Evolutionary conservation across 23 red algal genomes (phyloP).

Genomic region (Chondrus crispus): DNA sequence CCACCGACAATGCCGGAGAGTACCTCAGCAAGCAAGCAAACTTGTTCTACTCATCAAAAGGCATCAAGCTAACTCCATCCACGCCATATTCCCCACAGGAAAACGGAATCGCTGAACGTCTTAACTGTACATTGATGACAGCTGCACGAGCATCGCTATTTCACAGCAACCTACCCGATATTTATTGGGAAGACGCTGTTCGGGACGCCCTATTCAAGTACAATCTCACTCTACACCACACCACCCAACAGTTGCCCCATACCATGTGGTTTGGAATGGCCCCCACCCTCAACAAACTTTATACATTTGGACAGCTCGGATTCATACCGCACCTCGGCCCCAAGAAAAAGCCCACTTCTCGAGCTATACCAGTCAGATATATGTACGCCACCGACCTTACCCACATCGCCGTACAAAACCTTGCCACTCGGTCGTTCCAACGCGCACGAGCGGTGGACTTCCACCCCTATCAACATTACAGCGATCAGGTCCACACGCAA

Average conservation of each 20-base stretch:
- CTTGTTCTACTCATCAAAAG: background rate
- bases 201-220: background rate
- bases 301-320: constrained; percentile 7
- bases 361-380: background rate
- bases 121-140: background rate
- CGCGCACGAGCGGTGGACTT: background rate
- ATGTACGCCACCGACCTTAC: background rate
- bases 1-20: constrained; percentile 15
- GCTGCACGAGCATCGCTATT: background rate
- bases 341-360: background rate
- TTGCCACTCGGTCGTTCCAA: background rate
- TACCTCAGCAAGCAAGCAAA: background rate
- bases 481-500: background rate
- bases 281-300: background rate
- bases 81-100: background rate
- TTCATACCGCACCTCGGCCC: background rate
- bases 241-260: background rate
- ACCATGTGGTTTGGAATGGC: background rate
- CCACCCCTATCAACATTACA: background rate
- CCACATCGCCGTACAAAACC: background rate
- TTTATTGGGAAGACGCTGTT: background rate
- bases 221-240: background rate
- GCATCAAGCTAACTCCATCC: background rate
- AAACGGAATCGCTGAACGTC: background rate
- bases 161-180: background rate